Base-by-base conservation (phyloP, 1,139 yeast species). In the Kurtzmaniella quercitrusa region DNA sequence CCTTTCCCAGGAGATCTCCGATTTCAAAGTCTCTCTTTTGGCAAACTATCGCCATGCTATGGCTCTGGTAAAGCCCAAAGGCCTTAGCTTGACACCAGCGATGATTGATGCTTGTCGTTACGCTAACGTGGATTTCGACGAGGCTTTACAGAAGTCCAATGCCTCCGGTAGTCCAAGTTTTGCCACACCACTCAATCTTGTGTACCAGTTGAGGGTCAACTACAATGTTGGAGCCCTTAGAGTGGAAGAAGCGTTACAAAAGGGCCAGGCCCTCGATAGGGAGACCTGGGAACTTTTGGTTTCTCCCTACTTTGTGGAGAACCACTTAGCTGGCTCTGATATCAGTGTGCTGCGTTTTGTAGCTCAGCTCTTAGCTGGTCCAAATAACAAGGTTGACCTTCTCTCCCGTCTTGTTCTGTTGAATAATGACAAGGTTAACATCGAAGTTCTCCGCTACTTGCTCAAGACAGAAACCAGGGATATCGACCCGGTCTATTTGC, bases 1-100 rank as follows among this genome's bases (percentile, higher is more conserved):
- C 36, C 59, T 74, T 45, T 64, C 66, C 14, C 59, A 60, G 2
- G 75, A 73, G 15, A 57, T 77, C 37, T 38, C 41, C 6, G 51
- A 51, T 3, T 70, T 63, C 48, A 67, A 62, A 46, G 33, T 34
- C 1, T 41, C 48, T 1, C 52, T 69, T 44, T 46, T 49, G n/a
- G 33, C 39, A 2, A 53, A 55, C 17, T 65, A 66, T 45, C 45
- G 33, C 3, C 14, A 34, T 5, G 42, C 51, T 40, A 39, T 57
- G 24, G 39, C 10, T 12, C n/a, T 11, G 12, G 12, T 34, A 10
- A 27, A 52, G 50, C 48, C 14, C 36, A 3, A 27, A 42, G 16
- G 41, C 10, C 34, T 52, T 8, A 38, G 39, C 6, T 47, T 54
- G 12, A 52, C 67, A 1, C 41, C 50, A 3, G 61, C 60, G 5